These are phyloP conservation scores for Zoysia pacifica DNA, from an alignment of 176 grass and related monocot genomes.

Conservation along the genomic window DNA sequence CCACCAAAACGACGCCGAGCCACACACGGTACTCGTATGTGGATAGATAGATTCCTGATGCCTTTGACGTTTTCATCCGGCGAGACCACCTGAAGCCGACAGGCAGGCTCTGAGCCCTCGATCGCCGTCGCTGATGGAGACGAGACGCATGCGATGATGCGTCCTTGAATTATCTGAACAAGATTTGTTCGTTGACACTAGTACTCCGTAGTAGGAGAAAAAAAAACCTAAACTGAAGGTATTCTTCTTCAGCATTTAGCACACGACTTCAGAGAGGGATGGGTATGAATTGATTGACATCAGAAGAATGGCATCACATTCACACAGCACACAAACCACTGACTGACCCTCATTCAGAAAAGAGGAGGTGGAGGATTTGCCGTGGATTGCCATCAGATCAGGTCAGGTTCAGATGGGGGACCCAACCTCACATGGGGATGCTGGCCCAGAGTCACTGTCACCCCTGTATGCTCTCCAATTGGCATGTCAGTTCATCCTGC, in stretches of 20 bases:
- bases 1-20: background rate
- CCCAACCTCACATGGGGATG: slow-evolving; percentile 45
- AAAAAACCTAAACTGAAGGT: no score
- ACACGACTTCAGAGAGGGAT: background rate
- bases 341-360: slow-evolving; percentile 2
- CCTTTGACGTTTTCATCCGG: background rate
- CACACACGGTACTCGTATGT: background rate
- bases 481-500: no score
- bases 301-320: slow-evolving; percentile 29
- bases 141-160: no score
- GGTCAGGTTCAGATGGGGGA: slow-evolving; percentile 28
- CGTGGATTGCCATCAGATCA: background rate
- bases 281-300: background rate
- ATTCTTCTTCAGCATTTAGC: background rate
- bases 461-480: background rate
- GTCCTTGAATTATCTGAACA: no score
- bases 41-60: background rate
- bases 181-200: no score
- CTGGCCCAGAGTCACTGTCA: slow-evolving; percentile 26
- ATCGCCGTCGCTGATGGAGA: no score
- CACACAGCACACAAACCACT: background rate
- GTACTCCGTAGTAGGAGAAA: no score
- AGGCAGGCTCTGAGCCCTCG: background rate
- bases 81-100: background rate
- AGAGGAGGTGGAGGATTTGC: slow-evolving; percentile 9